Evolutionary conservation across 2,329 filamentous ascomycete genomes (phyloP).

Genomic region (Talaromyces sp.): DNA sequence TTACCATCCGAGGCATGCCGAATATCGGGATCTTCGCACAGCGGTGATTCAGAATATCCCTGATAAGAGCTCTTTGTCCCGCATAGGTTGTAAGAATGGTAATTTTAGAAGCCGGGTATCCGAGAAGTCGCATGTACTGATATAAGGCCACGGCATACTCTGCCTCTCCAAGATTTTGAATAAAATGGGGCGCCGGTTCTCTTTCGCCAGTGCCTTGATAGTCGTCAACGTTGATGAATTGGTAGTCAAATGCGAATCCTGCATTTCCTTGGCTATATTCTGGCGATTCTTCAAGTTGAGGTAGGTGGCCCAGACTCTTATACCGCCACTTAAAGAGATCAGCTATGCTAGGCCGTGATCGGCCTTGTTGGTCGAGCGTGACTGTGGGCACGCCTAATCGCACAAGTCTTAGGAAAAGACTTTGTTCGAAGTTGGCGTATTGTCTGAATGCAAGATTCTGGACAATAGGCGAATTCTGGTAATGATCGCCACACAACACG

Average conservation of each 20-base stretch:
- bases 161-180: constrained; percentile 94
- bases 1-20: constrained; percentile 82
- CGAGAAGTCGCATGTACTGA: constrained; percentile 95
- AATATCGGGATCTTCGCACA: constrained; percentile 83
- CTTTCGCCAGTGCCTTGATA: constrained; percentile 88
- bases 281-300: constrained; percentile 64
- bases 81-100: constrained; percentile 92
- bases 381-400: constrained; percentile 89
- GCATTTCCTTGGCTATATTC: constrained; percentile 84
- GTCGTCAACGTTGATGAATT: constrained; percentile 92
- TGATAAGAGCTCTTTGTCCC: constrained; percentile 83
- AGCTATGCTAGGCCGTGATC: constrained; percentile 82
- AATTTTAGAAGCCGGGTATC: constrained; percentile 81
- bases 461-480: constrained; percentile 94
- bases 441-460: constrained; percentile 92
- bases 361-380: constrained; percentile 88
- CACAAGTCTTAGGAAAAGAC: constrained; percentile 85
- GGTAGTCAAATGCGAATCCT: constrained; percentile 89
- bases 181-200: constrained; percentile 89
- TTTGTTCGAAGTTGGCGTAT: constrained; percentile 95
- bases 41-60: constrained; percentile 78
- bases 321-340: constrained; percentile 94
- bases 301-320: constrained; percentile 72
- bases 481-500: constrained; percentile 90
- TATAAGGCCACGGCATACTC: constrained; percentile 95